Evolutionary conservation across 208 protist species (phyloP).

Genomic region (Trypanosoma congolense): DNA sequence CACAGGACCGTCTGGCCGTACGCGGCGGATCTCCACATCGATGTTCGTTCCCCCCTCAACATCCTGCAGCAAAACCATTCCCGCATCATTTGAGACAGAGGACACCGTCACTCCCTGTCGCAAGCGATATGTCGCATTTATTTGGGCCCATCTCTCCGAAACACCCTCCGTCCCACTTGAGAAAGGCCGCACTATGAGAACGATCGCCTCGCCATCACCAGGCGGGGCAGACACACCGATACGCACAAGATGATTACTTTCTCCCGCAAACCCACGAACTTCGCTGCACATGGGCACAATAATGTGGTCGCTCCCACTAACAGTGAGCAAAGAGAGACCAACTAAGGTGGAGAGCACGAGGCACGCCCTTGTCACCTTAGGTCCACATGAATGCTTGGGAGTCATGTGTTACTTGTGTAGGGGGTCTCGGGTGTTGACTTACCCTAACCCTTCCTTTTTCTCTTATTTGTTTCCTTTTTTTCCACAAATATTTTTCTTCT

Average conservation of each 20-base stretch:
- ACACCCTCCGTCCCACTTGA: constrained; percentile 26
- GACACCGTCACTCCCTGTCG: constrained; percentile 23
- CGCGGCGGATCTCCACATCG: constrained; percentile 46
- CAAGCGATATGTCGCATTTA: constrained; percentile 58
- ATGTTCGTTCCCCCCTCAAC: constrained; percentile 50
- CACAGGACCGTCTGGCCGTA: constrained; percentile 43
- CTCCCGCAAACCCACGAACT: constrained; percentile 66
- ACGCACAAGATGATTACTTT: constrained; percentile 51
- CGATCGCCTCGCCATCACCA: constrained; percentile 37
- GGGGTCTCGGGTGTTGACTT: no score
- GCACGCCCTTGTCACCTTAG: neutral
- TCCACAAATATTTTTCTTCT: no score
- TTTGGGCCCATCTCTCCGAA: constrained; percentile 37
- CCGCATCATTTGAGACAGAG: constrained; percentile 41
- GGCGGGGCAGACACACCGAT: constrained; percentile 38
- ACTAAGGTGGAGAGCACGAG: neutral
- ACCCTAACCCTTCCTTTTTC: no score
- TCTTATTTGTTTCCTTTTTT: no score
- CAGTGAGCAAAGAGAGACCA: neutral
- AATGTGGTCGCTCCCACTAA: constrained; percentile 1
- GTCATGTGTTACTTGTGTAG: neutral
- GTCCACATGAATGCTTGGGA: neutral
- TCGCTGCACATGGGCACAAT: constrained; percentile 44
- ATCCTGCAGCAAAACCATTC: constrained; percentile 44
- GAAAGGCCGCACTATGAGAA: constrained; percentile 55